Evolutionary conservation across 768 basidiomycete species (phyloP).

Genomic region (Strobilomyces echinocephalus): DNA sequence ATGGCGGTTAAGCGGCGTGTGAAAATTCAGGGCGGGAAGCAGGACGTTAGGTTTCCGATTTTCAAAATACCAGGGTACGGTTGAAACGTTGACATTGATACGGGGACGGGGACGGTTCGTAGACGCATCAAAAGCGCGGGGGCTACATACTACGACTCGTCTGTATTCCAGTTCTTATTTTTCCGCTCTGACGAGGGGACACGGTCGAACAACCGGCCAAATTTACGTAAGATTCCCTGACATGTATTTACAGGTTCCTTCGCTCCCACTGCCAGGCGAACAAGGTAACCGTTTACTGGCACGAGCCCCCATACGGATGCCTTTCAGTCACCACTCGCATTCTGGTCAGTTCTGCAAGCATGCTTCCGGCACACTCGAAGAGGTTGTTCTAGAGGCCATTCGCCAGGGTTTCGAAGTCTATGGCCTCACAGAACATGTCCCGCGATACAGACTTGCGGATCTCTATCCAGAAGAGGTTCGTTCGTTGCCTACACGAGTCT

Average conservation of each 20-base stretch:
- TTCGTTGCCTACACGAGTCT: constrained; percentile 8
- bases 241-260: constrained; percentile 4
- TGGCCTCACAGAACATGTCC: constrained; percentile 90
- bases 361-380: constrained; percentile 73
- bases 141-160: constrained; percentile 8
- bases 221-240: constrained; percentile 19
- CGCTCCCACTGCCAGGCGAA: not conserved
- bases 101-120: constrained; percentile 5
- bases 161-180: not conserved
- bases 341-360: constrained; percentile 94
- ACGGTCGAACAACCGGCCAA: too few relatives aligned
- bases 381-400: constrained; percentile 79
- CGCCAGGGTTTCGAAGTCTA: constrained; percentile 72
- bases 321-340: constrained; percentile 83
- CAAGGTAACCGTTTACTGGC: not conserved
- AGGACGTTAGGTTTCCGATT: constrained; percentile 27
- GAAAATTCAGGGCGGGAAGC: constrained; percentile 29
- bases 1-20: constrained; percentile 6
- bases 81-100: constrained; percentile 14
- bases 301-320: constrained; percentile 38
- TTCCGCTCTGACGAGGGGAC: not conserved
- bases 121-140: constrained; percentile 22
- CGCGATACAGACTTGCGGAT: constrained; percentile 75
- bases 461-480: constrained; percentile 94
- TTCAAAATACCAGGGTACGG: constrained; percentile 20